Evolutionary conservation across 768 basidiomycete genomes (phyloP).

Genomic region (Inosperma sp.): DNA sequence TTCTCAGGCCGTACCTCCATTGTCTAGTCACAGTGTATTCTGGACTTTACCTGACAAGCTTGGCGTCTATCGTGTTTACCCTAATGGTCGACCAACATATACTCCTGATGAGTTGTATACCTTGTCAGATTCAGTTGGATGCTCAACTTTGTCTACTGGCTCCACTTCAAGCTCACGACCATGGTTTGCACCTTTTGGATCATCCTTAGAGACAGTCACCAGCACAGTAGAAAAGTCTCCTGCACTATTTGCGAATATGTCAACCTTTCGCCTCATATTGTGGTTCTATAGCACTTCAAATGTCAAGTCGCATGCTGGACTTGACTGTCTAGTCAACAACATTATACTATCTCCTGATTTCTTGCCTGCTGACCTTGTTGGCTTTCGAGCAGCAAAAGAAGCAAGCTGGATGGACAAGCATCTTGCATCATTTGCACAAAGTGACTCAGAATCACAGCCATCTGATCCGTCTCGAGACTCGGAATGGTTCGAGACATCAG

Average conservation of each 20-base stretch:
- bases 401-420: conserved; percentile 11
- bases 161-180: neutral
- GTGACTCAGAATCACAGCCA: neutral
- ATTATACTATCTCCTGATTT: too few species aligned
- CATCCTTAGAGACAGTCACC: neutral
- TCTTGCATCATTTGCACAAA: neutral
- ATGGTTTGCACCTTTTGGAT: neutral
- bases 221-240: neutral
- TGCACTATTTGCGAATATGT: neutral
- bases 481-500: conserved; percentile 19
- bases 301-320: too few species aligned
- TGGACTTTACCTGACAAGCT: conserved; percentile 5
- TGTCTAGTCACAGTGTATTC: neutral
- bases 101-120: conserved; percentile 6
- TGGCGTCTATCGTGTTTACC: conserved; percentile 8
- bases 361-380: too few species aligned
- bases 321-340: too few species aligned
- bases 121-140: conserved; percentile 1
- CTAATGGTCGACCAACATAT: neutral
- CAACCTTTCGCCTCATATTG: too few species aligned
- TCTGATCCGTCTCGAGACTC: conserved; percentile 8
- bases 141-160: neutral
- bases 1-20: too few species aligned
- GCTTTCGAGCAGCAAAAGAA: conserved; percentile 17
- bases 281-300: too few species aligned